phyloP scores from a whole-genome alignment of 2,329 filamentous ascomycete genomes.

The Diaporthe vaccinii region DNA sequence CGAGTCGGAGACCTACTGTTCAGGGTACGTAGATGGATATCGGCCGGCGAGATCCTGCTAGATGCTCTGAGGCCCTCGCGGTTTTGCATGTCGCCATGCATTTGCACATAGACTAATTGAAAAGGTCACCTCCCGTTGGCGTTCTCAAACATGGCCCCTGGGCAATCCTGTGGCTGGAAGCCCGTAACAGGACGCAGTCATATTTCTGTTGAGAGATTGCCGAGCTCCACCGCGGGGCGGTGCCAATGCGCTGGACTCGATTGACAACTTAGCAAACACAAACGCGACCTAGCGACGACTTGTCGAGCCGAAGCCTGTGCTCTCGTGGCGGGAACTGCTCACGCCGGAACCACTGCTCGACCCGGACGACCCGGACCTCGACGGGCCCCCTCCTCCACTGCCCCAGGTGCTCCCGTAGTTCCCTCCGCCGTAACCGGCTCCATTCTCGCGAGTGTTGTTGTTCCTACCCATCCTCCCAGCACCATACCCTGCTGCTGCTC shows the following conservation, averaged over 20 bases:
- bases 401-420: slow-evolving; percentile 51
- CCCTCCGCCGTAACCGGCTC: slow-evolving; percentile 24
- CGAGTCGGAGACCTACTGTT: slow-evolving; percentile 31
- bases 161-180: not conserved
- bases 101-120: slow-evolving; percentile 41
- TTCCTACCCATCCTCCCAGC: slow-evolving; percentile 66
- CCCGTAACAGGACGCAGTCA: not conserved
- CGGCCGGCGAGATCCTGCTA: slow-evolving; percentile 20
- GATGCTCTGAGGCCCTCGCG: slow-evolving; percentile 22
- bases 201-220: not conserved
- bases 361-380: slow-evolving; percentile 51
- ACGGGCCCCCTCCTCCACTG: slow-evolving; percentile 50
- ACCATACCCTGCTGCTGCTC: slow-evolving; percentile 77
- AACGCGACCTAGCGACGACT: slow-evolving; percentile 61
- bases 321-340: slow-evolving; percentile 67
- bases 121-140: not conserved
- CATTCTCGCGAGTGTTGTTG: slow-evolving; percentile 46
- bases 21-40: slow-evolving; percentile 35
- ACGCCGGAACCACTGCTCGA: slow-evolving; percentile 52
- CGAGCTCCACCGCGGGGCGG: not conserved
- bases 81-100: slow-evolving; percentile 31
- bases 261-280: not conserved
- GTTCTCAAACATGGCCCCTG: not conserved
- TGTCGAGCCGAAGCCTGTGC: slow-evolving; percentile 81
- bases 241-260: not conserved